Evolutionary conservation across 495 filamentous ascomycete species (phyloP).

Genomic region (Bacidia gigantensis): DNA sequence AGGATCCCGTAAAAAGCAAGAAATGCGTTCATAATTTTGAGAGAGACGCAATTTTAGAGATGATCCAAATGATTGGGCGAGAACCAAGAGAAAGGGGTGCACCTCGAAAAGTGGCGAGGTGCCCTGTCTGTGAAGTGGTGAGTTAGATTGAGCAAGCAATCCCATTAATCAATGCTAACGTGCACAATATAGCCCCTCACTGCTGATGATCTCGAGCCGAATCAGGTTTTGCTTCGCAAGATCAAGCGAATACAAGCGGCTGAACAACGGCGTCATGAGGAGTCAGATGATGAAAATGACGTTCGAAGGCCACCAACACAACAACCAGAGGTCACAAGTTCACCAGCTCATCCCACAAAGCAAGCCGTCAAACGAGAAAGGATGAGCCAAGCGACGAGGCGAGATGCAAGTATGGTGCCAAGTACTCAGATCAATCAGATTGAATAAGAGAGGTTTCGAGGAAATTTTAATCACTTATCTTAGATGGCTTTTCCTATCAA

Average conservation of each 20-base stretch:
- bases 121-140: slow-evolving; percentile 34
- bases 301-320: background rate
- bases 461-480: background rate
- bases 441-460: too few relatives aligned
- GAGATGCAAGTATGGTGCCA: slow-evolving; percentile 10
- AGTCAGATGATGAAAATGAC: slow-evolving; percentile 23
- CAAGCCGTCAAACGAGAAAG: slow-evolving; percentile 3
- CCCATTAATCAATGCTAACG: background rate
- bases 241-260: slow-evolving; percentile 21
- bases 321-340: slow-evolving; percentile 12
- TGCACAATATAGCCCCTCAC: slow-evolving; percentile 22
- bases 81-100: slow-evolving; percentile 6
- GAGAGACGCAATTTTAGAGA: slow-evolving; percentile 51
- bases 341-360: slow-evolving; percentile 5
- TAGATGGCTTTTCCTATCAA: background rate
- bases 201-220: slow-evolving; percentile 27
- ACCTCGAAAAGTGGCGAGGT: slow-evolving; percentile 26
- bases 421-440: slow-evolving; percentile 3
- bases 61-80: slow-evolving; percentile 32
- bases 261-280: slow-evolving; percentile 19
- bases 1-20: slow-evolving; percentile 56
- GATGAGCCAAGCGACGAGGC: slow-evolving; percentile 6
- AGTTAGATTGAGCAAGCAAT: slow-evolving; percentile 4
- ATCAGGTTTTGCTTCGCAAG: slow-evolving; percentile 30
- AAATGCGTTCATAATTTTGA: slow-evolving; percentile 81